Evolutionary conservation across 2,329 filamentous ascomycete genomes (phyloP), one percentile per base, ranked within the genome.

Genomic region (Verticillium dahliae): DNA sequence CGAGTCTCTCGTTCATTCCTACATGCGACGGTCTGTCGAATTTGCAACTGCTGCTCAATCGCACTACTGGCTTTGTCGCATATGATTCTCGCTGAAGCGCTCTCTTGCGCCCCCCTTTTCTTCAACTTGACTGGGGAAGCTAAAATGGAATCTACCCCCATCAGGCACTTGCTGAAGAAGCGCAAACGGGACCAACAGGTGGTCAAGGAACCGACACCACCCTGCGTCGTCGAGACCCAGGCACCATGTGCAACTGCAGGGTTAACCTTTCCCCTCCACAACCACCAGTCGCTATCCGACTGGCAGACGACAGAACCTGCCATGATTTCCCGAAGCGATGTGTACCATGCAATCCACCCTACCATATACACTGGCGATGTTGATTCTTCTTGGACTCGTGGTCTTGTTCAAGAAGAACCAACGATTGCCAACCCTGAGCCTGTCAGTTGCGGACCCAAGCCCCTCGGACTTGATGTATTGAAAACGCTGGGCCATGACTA

Each of bases 301-400:
- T 65, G 63, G 63, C 38, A 34, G 62, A 57, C 62, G 58, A 27
- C 22, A n/a, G 50, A 58, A 11, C 55, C 58, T 9, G 11, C 27
- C 15, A 41, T 60, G 22, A 7, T 58, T 13, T 22, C 14, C 7
- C 37, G 60, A 33, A 50, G 34, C 31, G 50, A 62, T n/a, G n/a
- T 63, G 11, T 58, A 57, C 11, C 27, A n/a, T 10, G 45, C 4
- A 10, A 6, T 18, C 2, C 57, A 55, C 1, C 60, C 63, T 3
- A 50, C 57, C 38, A 63, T 65, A 15, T 60, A 58, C 18, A 60
- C 60, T 1, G 62, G 60, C 9, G 56, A 57, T 22, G 27, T 22
- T 18, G 45, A 52, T 10, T 18, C 45, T 22, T 10, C 45, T 27
- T 65, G 63, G 63, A 6, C 55, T 15, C 59, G 61, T 4, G 27